Evolutionary conservation across 345 rosid genomes (phyloP).

Genomic region (Salix exigua): DNA sequence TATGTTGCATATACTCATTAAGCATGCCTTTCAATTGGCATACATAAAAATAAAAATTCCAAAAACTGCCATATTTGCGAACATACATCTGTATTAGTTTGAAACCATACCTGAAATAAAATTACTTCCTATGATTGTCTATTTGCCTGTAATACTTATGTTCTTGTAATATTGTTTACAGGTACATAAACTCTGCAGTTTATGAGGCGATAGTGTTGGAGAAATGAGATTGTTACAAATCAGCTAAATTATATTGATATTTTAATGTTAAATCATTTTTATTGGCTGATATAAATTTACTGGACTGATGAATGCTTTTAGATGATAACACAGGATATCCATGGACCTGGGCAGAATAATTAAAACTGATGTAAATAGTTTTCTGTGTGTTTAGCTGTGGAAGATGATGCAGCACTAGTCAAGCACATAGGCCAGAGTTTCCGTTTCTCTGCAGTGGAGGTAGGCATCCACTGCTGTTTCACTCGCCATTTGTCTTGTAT

Average conservation of each 20-base stretch:
- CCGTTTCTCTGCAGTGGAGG: constrained; percentile 82
- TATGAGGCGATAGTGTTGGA: not conserved
- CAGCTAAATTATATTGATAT: not conserved
- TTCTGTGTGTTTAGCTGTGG: constrained; percentile 48
- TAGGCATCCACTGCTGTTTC: constrained; percentile 11
- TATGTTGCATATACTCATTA: not conserved
- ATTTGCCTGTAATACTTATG: not conserved
- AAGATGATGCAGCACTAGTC: constrained; percentile 72
- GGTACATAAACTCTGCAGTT: not conserved
- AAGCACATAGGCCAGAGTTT: constrained; percentile 88
- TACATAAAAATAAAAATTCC: not conserved
- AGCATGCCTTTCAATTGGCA: not conserved
- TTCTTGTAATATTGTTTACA: not conserved
- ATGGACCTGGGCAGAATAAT: not conserved
- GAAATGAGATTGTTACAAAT: not conserved
- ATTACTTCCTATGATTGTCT: not conserved
- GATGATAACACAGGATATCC: not conserved
- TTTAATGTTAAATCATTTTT: not conserved
- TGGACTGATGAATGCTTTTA: not conserved
- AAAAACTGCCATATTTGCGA: not conserved
- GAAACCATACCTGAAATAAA: not conserved
- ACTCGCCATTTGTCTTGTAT: not conserved
- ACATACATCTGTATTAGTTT: not conserved
- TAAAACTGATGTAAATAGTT: not conserved
- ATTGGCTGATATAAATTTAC: not conserved